Evolutionary conservation across 2,329 filamentous ascomycete genomes (phyloP).

Genomic region (Sarocladiaceae sp.): DNA sequence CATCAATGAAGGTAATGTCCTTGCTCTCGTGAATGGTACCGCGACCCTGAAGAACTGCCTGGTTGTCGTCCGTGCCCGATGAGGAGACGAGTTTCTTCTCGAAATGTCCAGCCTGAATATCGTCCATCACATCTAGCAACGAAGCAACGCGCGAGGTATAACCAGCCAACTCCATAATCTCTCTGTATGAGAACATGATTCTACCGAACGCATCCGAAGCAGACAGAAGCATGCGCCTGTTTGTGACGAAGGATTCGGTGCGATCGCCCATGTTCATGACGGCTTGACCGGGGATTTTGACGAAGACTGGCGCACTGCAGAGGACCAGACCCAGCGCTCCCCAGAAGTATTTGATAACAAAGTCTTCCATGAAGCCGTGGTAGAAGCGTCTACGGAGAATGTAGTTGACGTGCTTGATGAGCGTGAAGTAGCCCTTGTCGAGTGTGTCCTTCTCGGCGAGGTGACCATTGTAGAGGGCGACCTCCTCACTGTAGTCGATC

Average conservation of each 20-base stretch:
- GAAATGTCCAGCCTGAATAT: slow-evolving; percentile 84
- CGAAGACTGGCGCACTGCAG: slow-evolving; percentile 93
- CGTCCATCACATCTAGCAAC: slow-evolving; percentile 88
- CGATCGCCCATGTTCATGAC: slow-evolving; percentile 65
- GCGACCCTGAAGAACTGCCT: slow-evolving; percentile 75
- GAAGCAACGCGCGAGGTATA: slow-evolving; percentile 91
- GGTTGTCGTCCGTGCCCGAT: slow-evolving; percentile 75
- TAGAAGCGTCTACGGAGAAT: slow-evolving; percentile 88
- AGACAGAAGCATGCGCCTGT: slow-evolving; percentile 83
- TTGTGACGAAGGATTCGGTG: slow-evolving; percentile 83
- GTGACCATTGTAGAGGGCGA: slow-evolving; percentile 88
- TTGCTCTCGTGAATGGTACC: slow-evolving; percentile 78
- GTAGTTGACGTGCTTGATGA: slow-evolving; percentile 98
- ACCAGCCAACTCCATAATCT: slow-evolving; percentile 91
- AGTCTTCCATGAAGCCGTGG: slow-evolving; percentile 99
- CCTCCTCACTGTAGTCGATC: slow-evolving; percentile 94
- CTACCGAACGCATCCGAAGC: slow-evolving; percentile 94
- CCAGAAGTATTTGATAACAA: slow-evolving; percentile 99
- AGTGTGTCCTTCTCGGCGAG: slow-evolving; percentile 93
- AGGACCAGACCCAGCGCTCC: slow-evolving; percentile 86
- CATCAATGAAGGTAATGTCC: slow-evolving; percentile 79
- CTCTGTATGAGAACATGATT: slow-evolving; percentile 97
- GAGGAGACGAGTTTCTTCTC: slow-evolving; percentile 96
- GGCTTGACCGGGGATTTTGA: slow-evolving; percentile 75
- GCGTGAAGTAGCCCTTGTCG: slow-evolving; percentile 97